Conservation (phyloP, 2,329 filamentous ascomycete species). For the Colletotrichum higginsianum region DNA sequence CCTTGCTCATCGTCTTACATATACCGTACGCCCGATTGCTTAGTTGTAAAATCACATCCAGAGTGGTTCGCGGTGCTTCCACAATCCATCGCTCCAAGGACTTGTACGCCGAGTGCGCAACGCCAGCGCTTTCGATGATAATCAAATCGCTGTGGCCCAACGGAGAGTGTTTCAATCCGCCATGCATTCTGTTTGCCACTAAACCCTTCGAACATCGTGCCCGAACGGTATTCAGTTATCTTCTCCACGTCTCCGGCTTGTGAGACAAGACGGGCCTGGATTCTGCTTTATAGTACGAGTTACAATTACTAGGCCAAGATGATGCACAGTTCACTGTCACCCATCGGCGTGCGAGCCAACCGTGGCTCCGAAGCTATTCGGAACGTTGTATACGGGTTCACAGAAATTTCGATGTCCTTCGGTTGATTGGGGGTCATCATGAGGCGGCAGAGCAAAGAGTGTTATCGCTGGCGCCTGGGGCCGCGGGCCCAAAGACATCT, state of each 20-base stretch:
- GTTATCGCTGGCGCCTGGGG: constrained; percentile 5
- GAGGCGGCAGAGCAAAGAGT: background rate
- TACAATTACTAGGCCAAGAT: background rate
- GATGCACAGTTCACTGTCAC: background rate
- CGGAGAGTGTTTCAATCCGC: background rate
- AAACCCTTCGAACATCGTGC: no score
- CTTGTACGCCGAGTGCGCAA: background rate
- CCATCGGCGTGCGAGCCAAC: background rate
- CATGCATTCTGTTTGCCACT: background rate
- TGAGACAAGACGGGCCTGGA: no score
- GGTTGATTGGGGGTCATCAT: constrained; percentile 3
- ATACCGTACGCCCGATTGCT: background rate
- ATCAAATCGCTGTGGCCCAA: background rate
- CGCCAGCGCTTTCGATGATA: background rate
- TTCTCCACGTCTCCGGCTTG: background rate
- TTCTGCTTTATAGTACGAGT: background rate
- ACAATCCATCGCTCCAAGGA: background rate
- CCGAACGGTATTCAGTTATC: background rate
- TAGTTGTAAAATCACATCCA: background rate
- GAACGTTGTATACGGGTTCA: background rate
- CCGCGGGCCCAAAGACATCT: constrained; percentile 46
- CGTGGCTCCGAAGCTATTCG: background rate
- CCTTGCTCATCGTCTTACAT: background rate
- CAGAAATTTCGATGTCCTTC: background rate
- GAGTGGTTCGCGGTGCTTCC: background rate